These are phyloP conservation scores for Stagonosporopsis tanaceti DNA, from an alignment of 2,329 filamentous ascomycete species.

Conservation along the genomic window DNA sequence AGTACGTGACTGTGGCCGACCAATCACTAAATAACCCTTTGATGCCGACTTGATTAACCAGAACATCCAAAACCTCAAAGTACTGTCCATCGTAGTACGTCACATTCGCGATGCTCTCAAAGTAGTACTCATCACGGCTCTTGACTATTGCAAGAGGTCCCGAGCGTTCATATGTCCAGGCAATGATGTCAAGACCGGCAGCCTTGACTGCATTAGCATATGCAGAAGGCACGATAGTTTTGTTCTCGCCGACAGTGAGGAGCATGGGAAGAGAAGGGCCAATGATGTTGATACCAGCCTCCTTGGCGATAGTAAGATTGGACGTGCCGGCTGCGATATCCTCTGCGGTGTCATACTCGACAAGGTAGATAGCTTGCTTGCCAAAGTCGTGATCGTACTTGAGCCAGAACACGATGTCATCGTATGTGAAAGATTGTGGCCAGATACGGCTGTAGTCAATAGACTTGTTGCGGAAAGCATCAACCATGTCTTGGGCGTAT, in stretches of 20 bases:
- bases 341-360: conserved; percentile 61
- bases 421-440: conserved; percentile 69
- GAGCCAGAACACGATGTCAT: conserved; percentile 71
- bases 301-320: conserved; percentile 62
- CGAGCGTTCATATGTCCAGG: conserved; percentile 72
- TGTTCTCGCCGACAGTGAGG: conserved; percentile 57
- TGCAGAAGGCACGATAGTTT: conserved; percentile 63
- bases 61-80: conserved; percentile 67
- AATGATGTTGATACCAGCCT: conserved; percentile 66
- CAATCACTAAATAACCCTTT: conserved; percentile 71
- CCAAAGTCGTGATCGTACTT: conserved; percentile 66
- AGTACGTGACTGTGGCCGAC: conserved; percentile 71
- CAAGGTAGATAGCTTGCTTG: conserved; percentile 68
- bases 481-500: conserved; percentile 68
- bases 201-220: conserved; percentile 68
- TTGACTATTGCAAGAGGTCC: conserved; percentile 61
- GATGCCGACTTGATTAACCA: conserved; percentile 67
- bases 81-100: conserved; percentile 70
- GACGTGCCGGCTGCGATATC: conserved; percentile 60
- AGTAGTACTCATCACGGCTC: conserved; percentile 41
- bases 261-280: conserved; percentile 68
- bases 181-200: conserved; percentile 68
- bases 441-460: conserved; percentile 50
- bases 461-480: conserved; percentile 47
- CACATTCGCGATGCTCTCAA: conserved; percentile 58